phyloP scores from a whole-genome alignment of 2,329 filamentous ascomycete genomes.

The Ophiostoma angusticollis region DNA sequence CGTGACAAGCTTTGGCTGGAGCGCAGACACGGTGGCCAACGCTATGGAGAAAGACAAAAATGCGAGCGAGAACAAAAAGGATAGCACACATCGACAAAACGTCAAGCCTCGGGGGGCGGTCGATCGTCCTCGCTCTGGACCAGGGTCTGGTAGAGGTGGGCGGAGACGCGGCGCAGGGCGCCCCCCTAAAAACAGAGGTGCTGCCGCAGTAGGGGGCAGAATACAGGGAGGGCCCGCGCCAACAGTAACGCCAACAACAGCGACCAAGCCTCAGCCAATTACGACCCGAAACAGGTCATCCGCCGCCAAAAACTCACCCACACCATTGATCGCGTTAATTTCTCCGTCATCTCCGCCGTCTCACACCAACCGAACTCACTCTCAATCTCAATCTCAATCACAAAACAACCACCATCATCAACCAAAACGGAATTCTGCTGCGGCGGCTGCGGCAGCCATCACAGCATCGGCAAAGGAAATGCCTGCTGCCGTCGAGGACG shows the following conservation, averaged over 20 bases:
- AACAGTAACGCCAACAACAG: constrained; percentile 9
- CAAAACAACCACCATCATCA: constrained; percentile 6
- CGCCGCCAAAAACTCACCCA: constrained; percentile 17
- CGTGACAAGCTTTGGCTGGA: constrained; percentile 6
- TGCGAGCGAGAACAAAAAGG: not conserved
- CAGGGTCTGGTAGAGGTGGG: constrained; percentile 12
- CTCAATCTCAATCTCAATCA: constrained; percentile 1
- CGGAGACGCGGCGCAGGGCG: constrained; percentile 11
- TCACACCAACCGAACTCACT: constrained; percentile 1
- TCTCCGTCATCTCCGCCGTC: constrained; percentile 12
- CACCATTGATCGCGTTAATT: constrained; percentile 10
- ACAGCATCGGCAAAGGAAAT: constrained; percentile 7
- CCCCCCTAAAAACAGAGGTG: constrained; percentile 8
- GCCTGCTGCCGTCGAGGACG: constrained; percentile 10
- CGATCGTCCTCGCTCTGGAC: constrained; percentile 1
- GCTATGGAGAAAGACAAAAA: not conserved
- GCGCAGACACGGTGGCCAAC: not conserved
- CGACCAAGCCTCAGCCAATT: constrained; percentile 18
- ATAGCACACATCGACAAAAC: not conserved
- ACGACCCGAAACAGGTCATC: constrained; percentile 17
- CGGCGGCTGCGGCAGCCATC: constrained; percentile 8
- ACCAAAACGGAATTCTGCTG: constrained; percentile 5
- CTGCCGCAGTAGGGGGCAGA: not conserved
- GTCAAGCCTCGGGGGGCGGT: not conserved
- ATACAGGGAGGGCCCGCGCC: constrained; percentile 5